phyloP scores from a whole-genome alignment of 1,139 yeast species.

The Yamadazyma sp. region DNA sequence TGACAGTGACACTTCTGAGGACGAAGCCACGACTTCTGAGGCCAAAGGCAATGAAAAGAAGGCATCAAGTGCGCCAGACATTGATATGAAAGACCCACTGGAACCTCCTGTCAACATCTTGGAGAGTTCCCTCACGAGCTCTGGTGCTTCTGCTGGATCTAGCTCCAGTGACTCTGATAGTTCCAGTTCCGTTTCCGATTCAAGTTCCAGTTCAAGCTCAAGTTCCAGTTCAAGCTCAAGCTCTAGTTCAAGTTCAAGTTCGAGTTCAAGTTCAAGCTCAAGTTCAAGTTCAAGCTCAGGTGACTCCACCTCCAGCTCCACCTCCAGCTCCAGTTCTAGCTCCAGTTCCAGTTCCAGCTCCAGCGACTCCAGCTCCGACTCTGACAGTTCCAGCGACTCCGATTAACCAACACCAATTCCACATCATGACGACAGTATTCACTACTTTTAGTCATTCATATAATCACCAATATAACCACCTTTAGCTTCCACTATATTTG shows the following conservation, averaged over 20 bases:
- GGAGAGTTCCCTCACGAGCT: too few relatives aligned
- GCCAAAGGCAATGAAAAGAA: too few relatives aligned
- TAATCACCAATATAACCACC: too few relatives aligned
- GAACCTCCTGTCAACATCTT: too few relatives aligned
- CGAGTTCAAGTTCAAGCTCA: conserved; percentile 1
- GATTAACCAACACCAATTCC: background rate
- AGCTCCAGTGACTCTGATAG: background rate
- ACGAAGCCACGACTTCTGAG: too few relatives aligned
- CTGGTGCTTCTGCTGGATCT: background rate
- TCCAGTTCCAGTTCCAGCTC: background rate
- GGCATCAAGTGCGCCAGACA: too few relatives aligned
- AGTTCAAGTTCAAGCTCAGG: background rate
- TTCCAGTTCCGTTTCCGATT: background rate
- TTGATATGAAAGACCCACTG: too few relatives aligned
- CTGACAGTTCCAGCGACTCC: background rate
- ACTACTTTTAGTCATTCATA: too few relatives aligned
- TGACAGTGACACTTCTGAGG: background rate
- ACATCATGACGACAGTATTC: too few relatives aligned
- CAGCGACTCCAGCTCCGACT: background rate
- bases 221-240: background rate
- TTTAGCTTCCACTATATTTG: too few relatives aligned
- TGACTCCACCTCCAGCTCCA: background rate
- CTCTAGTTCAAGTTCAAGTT: background rate
- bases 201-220: conserved; percentile 1
- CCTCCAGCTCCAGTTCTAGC: background rate